Conservation (phyloP, 2,329 filamentous ascomycete species). For the Pseudopyrenochaeta lycopersici region DNA sequence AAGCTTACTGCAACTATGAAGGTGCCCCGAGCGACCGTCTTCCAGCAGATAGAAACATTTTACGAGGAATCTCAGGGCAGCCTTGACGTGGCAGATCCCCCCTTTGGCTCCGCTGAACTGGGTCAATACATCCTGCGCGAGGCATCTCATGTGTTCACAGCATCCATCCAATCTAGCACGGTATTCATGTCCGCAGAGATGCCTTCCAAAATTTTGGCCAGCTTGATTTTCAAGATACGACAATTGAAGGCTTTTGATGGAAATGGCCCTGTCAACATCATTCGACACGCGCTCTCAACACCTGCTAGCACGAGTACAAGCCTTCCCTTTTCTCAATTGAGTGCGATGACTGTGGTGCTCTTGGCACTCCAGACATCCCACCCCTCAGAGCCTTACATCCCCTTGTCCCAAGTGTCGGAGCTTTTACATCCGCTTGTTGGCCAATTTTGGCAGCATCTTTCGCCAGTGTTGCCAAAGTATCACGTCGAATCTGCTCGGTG, state of each 20-base stretch:
- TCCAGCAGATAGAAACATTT: slow-evolving; percentile 38
- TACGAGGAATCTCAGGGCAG: slow-evolving; percentile 49
- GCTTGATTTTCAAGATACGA: slow-evolving; percentile 42
- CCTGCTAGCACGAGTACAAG: not conserved
- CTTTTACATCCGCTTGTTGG: slow-evolving; percentile 74
- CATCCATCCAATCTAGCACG: slow-evolving; percentile 25
- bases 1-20: slow-evolving; percentile 9
- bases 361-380: slow-evolving; percentile 41
- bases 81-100: slow-evolving; percentile 41
- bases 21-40: slow-evolving; percentile 12
- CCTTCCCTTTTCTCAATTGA: slow-evolving; percentile 39
- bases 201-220: slow-evolving; percentile 45
- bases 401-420: slow-evolving; percentile 61
- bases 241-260: slow-evolving; percentile 35
- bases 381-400: slow-evolving; percentile 36
- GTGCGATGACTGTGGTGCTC: slow-evolving; percentile 44
- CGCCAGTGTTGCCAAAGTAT: slow-evolving; percentile 85
- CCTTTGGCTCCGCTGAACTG: slow-evolving; percentile 34
- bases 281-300: slow-evolving; percentile 32
- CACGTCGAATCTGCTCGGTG: slow-evolving; percentile 91
- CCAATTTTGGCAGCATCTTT: slow-evolving; percentile 81
- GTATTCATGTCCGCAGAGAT: slow-evolving; percentile 32
- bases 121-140: slow-evolving; percentile 43
- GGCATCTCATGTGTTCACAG: slow-evolving; percentile 34
- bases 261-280: slow-evolving; percentile 30